phyloP scores from a whole-genome alignment of 805 yeast species.

The Candida stauntonica region DNA sequence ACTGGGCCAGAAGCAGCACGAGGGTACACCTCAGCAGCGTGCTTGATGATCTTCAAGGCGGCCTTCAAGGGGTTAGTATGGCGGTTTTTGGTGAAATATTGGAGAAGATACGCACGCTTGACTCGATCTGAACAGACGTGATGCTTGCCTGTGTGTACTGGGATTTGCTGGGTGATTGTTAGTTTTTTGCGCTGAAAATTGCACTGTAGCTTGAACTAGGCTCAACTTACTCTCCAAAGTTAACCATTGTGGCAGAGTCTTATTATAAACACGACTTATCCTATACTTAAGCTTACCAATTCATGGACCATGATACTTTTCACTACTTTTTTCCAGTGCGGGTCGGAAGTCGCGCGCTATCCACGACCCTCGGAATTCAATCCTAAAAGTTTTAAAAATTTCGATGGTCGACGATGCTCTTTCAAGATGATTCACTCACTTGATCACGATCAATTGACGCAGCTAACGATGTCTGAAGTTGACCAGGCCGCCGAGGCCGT shows the following conservation, averaged over 20 bases:
- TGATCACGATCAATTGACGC: no score
- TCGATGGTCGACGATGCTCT: neutral
- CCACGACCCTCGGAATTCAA: neutral
- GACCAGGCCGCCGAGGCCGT: conserved; percentile 66
- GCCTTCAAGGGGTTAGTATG: conserved; percentile 13
- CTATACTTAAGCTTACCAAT: no score
- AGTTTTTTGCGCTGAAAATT: no score
- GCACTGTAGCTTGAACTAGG: no score
- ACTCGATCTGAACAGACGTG: conserved; percentile 18
- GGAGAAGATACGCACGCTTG: conserved; percentile 8
- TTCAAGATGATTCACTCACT: no score
- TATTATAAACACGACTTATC: no score
- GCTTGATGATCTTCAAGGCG: conserved; percentile 53
- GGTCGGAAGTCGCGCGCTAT: neutral
- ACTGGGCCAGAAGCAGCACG: conserved; percentile 64
- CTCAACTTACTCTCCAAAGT: no score
- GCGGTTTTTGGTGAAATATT: neutral
- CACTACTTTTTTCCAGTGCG: neutral
- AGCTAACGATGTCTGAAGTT: conserved; percentile 16
- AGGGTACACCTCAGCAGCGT: conserved; percentile 61
- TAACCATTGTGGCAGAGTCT: no score
- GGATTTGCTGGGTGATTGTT: neutral
- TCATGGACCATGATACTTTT: neutral
- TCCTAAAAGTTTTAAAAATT: neutral
- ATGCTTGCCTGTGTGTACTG: conserved; percentile 19